Percentiles rank a stretch among this genome's conserved stretches.
Conservation (phyloP, 2,329 filamentous ascomycete species). For the Lecanicillium sp. region DNA sequence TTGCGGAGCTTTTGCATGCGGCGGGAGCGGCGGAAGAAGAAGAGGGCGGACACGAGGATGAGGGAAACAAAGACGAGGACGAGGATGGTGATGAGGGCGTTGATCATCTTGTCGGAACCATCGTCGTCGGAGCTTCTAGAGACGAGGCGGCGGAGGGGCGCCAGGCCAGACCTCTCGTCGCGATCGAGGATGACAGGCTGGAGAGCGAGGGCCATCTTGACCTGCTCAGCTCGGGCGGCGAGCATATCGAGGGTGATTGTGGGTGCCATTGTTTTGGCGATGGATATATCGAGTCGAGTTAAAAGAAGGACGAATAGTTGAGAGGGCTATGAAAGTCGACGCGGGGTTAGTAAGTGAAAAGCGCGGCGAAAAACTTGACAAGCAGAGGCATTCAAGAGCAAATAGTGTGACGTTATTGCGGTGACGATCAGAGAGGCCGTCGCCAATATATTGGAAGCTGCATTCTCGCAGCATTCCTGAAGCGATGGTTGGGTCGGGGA, state of each 20-base stretch:
- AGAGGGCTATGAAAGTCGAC: background rate
- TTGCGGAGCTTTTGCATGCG: constrained; percentile 41
- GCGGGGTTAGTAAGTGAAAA: background rate
- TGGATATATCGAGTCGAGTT: constrained; percentile 16
- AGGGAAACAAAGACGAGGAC: constrained; percentile 70
- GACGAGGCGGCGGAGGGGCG: constrained; percentile 11
- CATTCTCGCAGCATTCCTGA: constrained; percentile 8
- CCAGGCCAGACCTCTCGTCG: constrained; percentile 11
- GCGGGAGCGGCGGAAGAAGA: constrained; percentile 64
- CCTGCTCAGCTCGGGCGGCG: background rate
- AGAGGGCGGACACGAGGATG: constrained; percentile 59
- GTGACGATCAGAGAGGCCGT: background rate
- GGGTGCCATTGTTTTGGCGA: constrained; percentile 13
- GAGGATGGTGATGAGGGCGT: constrained; percentile 74
- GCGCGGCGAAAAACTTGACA: too few relatives aligned
- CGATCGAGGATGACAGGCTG: constrained; percentile 8
- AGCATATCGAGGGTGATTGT: constrained; percentile 1
- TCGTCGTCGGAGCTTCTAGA: constrained; percentile 28
- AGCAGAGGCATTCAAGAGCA: background rate
- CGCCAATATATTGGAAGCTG: constrained; percentile 9
- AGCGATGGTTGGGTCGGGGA: background rate
- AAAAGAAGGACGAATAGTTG: constrained; percentile 20
- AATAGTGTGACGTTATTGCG: background rate
- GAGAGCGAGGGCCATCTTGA: constrained; percentile 1
- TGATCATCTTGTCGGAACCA: constrained; percentile 57